Base-by-base conservation (phyloP, 164 flowering plant species). In the Euptelea pleiosperma region DNA sequence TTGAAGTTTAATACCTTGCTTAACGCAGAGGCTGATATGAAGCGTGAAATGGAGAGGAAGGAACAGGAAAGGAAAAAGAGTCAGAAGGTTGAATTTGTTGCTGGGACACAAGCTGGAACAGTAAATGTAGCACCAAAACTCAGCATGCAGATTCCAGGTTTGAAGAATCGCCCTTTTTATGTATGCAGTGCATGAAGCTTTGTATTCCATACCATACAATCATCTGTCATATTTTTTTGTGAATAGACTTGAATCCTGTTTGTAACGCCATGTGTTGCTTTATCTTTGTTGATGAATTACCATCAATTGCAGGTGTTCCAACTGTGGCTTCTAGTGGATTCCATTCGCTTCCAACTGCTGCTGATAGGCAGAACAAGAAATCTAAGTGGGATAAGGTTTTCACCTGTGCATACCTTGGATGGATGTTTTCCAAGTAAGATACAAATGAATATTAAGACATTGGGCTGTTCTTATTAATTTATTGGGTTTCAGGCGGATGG, bases 351-450 rank as follows among this genome's bases (percentile, higher is more conserved):
- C 52, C 77, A 25, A 34, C 70, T 57, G 68, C 76, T 55, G 29
- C 64, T 52, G 95, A 88, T 54, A 77, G 97, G 71, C 88, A 68
- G 66, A 88, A 81, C 68, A 93, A 90, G 76, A 90, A 88, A 73
- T 83, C 97, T 57, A 93, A 93, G 77, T 93, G 99, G 99, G 97
- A 93, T 61, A 90, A 93, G 96, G 98, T 87, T 46, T 49, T 41
- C 16, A 51, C 30, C 34, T 46, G 2, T 15, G n/a, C 55, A 6
- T 19, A 42, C 9, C 18, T 7, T 40, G 7, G 52, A 40, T 53
- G 14, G 16, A 28, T 53, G 4, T 69, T 45, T 15, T 42, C 16
- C 26, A 8, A n/a, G 2, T 66, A 25, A 15, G 26, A 39, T 48
- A 11, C 19, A 46, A 14, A 14, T 8, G 1, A 16, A 40, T 12